Conservation (phyloP, 106 monocot genomes). For the Allium fistulosum region DNA sequence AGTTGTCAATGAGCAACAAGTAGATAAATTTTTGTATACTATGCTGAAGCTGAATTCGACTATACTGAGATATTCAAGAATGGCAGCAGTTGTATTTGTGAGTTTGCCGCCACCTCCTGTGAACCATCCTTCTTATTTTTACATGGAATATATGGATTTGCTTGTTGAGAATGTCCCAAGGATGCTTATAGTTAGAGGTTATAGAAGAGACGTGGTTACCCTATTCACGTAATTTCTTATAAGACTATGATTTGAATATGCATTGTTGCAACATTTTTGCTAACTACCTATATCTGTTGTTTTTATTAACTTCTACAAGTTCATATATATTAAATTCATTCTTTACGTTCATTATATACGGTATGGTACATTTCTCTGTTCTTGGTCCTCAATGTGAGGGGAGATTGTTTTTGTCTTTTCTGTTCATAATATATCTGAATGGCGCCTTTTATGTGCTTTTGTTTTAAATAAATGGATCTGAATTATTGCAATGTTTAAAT, state of each 20-base stretch:
- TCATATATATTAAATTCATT: constrained; percentile 7
- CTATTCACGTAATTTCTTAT: constrained; percentile 52
- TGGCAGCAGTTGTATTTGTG: constrained; percentile 95
- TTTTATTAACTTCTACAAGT: no score
- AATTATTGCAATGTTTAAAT: no score
- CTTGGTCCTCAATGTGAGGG: no score
- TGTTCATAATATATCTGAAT: no score
- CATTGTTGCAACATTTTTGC: neutral
- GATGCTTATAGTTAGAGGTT: constrained; percentile 89
- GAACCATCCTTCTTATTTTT: constrained; percentile 82
- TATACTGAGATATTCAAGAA: constrained; percentile 78
- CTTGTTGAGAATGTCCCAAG: constrained; percentile 90
- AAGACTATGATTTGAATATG: neutral
- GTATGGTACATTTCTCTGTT: no score
- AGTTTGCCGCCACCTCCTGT: constrained; percentile 87
- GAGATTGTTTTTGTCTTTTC: no score
- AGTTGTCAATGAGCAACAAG: constrained; percentile 74
- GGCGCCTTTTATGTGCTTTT: no score
- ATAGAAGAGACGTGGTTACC: constrained; percentile 90
- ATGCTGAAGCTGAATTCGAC: constrained; percentile 86
- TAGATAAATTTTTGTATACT: constrained; percentile 90
- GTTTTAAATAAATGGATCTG: no score
- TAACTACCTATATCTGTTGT: no score
- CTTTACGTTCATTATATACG: neutral
- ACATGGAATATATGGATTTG: constrained; percentile 99